Percentiles rank a stretch among this genome's conserved stretches.
These are phyloP conservation scores for Angomonas deanei DNA, from an alignment of 208 protist genomes.

Conservation along the genomic window DNA sequence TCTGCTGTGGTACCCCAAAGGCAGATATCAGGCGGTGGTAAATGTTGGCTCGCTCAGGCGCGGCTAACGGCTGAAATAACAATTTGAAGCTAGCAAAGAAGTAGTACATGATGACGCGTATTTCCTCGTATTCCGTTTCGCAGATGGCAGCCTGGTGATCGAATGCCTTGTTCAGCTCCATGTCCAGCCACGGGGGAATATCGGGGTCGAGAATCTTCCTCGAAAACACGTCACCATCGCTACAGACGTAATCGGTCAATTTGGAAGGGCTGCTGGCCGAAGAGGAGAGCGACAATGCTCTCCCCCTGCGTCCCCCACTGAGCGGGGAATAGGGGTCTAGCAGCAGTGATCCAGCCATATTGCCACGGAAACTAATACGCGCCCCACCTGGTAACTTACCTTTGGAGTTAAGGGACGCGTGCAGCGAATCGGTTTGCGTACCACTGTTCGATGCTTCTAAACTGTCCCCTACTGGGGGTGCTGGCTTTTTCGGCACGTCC, in stretches of 20 bases:
- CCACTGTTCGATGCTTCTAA: too few species aligned
- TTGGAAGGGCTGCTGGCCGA: too few species aligned
- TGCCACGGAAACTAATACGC: too few species aligned
- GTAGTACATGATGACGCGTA: constrained; percentile 73
- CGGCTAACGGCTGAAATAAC: constrained; percentile 60
- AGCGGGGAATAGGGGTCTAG: too few species aligned
- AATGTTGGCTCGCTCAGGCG: constrained; percentile 64
- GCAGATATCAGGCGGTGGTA: constrained; percentile 57
- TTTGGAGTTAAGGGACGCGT: too few species aligned
- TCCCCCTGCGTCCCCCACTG: too few species aligned
- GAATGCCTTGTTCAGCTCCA: constrained; percentile 45
- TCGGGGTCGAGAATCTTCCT: constrained; percentile 38
- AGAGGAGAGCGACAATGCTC: too few species aligned
- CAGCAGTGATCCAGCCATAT: too few species aligned
- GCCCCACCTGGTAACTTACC: too few species aligned
- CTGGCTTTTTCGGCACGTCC: too few species aligned
- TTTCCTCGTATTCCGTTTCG: constrained; percentile 64
- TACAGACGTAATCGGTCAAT: background rate
- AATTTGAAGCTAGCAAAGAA: constrained; percentile 70
- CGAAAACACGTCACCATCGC: background rate
- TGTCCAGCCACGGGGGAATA: constrained; percentile 42
- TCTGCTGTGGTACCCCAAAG: constrained; percentile 62
- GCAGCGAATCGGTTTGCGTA: too few species aligned
- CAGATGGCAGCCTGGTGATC: constrained; percentile 49
- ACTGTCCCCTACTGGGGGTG: too few species aligned